Evolutionary conservation across 192 early-diverging fungal species (phyloP).

Genomic region (Coemansia sp.): DNA sequence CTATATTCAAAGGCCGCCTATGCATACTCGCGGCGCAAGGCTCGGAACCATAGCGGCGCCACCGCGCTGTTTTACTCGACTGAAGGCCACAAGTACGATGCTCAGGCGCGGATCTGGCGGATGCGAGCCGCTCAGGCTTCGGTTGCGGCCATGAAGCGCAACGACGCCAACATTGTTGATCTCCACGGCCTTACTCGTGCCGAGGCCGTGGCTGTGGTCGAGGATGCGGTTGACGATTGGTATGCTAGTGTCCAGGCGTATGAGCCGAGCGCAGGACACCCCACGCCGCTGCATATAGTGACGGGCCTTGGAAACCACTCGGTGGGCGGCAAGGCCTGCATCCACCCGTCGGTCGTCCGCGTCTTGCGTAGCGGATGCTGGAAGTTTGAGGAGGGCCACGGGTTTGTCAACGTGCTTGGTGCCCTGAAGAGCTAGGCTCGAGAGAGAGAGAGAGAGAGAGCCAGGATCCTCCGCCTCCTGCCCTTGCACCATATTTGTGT

Average conservation of each 20-base stretch:
- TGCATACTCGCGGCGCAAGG: slow-evolving; percentile 21
- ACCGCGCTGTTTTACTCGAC: slow-evolving; percentile 42
- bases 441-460: too few species aligned
- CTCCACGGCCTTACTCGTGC: slow-evolving; percentile 61
- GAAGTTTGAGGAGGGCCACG: slow-evolving; percentile 51
- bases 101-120: slow-evolving; percentile 36
- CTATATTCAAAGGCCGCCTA: slow-evolving; percentile 35
- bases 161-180: slow-evolving; percentile 57
- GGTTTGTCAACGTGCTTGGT: slow-evolving; percentile 49
- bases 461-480: too few species aligned
- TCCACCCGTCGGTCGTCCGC: slow-evolving; percentile 51
- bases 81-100: slow-evolving; percentile 29
- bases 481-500: too few species aligned
- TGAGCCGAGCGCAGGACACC: too few species aligned
- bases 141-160: slow-evolving; percentile 32
- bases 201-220: slow-evolving; percentile 55
- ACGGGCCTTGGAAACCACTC: slow-evolving; percentile 67
- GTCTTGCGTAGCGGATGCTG: slow-evolving; percentile 52
- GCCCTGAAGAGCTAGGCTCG: too few species aligned
- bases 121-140: slow-evolving; percentile 44
- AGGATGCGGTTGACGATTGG: slow-evolving; percentile 58
- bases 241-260: too few species aligned
- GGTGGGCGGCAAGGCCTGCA: slow-evolving; percentile 47
- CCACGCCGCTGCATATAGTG: slow-evolving; percentile 54
- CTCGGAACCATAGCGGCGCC: slow-evolving; percentile 10